Evolutionary conservation across 768 basidiomycete species (phyloP), one percentile per base, ranked within the genome.

Genomic region (Lactarius pseudohatsudake): DNA sequence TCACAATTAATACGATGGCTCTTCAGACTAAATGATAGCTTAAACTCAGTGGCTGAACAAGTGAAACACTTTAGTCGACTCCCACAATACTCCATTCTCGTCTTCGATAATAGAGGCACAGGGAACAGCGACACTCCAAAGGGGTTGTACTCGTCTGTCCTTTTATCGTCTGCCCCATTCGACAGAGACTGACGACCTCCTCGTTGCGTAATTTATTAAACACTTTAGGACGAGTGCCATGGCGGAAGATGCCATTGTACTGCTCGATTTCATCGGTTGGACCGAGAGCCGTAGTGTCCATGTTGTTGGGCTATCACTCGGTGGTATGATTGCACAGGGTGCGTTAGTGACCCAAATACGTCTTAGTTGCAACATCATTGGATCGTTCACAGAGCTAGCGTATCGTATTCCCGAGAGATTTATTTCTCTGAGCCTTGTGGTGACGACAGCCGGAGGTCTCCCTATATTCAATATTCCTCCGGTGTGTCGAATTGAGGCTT

Each of bases 291-390:
- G 84, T 6, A 81, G 82, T 57, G 54, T 94, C 7, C 87, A 93
- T 71, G 75, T 94, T 40, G 87, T 94, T 26, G 89, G 92, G 7
- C 76, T 85, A 28, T 92, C 90, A 43, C 75, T 94, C 7, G 92
- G 92, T 1, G 92, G 92, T 6, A 94, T 93, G 92, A 91, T 92
- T 59, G 85, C 90, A 0, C 89, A 91, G 77, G 88, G 89, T 88
- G 66, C 16, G 69, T 45, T 32, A 10, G 32, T n/a, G 40, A 28
- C 15, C 28, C 8, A 8, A 11, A 28, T 47, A 15, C 15, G 38
- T 45, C 50, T 20, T 34, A 36, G 54, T 34, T 30, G 22, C 56
- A 15, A 59, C 56, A 8, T 59, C 26, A 9, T n/a, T 18, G 3
- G 16, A 18, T 50, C 22, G 26, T 47, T 4, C 34, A 26, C 41